These are phyloP conservation scores for Phytophthora constricta DNA, from an alignment of 352 stramenopile species.

Conservation along the genomic window DNA sequence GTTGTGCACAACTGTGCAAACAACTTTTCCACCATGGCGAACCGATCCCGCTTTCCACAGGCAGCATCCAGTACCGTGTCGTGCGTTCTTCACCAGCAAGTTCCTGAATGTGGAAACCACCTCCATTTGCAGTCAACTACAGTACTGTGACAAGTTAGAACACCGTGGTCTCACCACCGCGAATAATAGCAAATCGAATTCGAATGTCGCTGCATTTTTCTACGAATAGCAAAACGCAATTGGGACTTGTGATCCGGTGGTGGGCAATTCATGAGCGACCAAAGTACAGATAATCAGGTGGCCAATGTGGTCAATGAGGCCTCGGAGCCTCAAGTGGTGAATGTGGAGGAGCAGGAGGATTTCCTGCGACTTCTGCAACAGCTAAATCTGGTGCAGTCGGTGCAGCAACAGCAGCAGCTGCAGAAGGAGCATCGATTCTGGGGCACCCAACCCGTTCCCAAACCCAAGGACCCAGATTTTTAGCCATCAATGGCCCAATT, in stretches of 20 bases:
- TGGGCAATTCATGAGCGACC: not conserved
- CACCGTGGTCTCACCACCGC: too few species aligned
- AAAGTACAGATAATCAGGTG: not conserved
- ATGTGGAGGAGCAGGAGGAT: constrained; percentile 71
- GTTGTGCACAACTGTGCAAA: too few species aligned
- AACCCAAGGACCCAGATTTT: constrained; percentile 21
- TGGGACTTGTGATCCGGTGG: not conserved
- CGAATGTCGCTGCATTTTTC: not conserved
- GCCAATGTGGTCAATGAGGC: not conserved
- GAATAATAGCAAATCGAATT: too few species aligned
- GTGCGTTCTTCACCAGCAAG: too few species aligned
- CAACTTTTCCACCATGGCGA: too few species aligned
- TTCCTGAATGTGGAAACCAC: too few species aligned
- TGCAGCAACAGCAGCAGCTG: constrained; percentile 23
- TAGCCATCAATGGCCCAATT: not conserved
- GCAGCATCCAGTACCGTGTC: too few species aligned
- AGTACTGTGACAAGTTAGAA: too few species aligned
- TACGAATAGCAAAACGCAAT: not conserved
- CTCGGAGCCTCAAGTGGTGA: constrained; percentile 44
- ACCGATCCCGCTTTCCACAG: too few species aligned
- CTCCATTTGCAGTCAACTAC: too few species aligned
- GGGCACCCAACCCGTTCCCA: constrained; percentile 89
- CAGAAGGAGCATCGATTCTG: constrained; percentile 89
- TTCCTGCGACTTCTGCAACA: constrained; percentile 74
- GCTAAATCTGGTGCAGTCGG: constrained; percentile 53